A percentile compares a stretch with the other conserved stretches of the same genome.
Conservation (phyloP, 1,284 basidiomycete species). For the Sutorius eximius region DNA sequence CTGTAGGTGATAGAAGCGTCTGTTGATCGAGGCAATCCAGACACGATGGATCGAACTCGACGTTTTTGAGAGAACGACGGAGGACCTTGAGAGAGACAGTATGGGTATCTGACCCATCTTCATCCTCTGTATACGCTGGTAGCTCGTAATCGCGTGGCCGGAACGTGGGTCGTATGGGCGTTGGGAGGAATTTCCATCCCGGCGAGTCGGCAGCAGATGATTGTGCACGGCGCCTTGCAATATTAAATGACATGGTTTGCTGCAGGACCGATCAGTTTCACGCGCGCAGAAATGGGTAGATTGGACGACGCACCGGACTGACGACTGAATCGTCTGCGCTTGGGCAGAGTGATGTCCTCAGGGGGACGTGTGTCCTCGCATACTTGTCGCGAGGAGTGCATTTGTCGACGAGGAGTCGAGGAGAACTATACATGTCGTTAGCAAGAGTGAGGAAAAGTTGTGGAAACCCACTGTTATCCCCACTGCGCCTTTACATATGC, state of each 20-base stretch:
- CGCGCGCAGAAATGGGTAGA: background rate
- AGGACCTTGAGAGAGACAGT: slow-evolving; percentile 34
- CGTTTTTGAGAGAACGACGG: slow-evolving; percentile 33
- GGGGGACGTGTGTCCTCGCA: slow-evolving; percentile 31
- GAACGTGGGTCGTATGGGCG: slow-evolving; percentile 35
- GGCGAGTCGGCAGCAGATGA: slow-evolving; percentile 32
- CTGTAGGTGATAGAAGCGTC: slow-evolving; percentile 35
- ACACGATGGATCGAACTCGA: slow-evolving; percentile 36
- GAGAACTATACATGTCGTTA: slow-evolving; percentile 25
- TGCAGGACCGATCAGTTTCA: slow-evolving; percentile 8
- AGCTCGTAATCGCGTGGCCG: slow-evolving; percentile 35
- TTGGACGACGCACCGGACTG: slow-evolving; percentile 15
- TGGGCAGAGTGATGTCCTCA: slow-evolving; percentile 29
- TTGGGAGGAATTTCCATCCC: slow-evolving; percentile 34
- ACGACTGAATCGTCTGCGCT: slow-evolving; percentile 31
- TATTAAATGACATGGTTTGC: slow-evolving; percentile 11
- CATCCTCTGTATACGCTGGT: slow-evolving; percentile 31
- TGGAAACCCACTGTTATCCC: background rate
- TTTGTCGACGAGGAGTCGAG: slow-evolving; percentile 35
- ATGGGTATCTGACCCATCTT: slow-evolving; percentile 24
- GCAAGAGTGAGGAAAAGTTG: background rate
- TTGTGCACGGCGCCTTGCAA: slow-evolving; percentile 32
- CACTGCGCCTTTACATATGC: slow-evolving; percentile 23
- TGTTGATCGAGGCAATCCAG: slow-evolving; percentile 37
- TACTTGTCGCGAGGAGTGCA: slow-evolving; percentile 37